Evolutionary conservation across 352 stramenopile genomes (phyloP), one percentile per base, ranked within the genome.

Genomic region (Globisporangium radiosum): DNA sequence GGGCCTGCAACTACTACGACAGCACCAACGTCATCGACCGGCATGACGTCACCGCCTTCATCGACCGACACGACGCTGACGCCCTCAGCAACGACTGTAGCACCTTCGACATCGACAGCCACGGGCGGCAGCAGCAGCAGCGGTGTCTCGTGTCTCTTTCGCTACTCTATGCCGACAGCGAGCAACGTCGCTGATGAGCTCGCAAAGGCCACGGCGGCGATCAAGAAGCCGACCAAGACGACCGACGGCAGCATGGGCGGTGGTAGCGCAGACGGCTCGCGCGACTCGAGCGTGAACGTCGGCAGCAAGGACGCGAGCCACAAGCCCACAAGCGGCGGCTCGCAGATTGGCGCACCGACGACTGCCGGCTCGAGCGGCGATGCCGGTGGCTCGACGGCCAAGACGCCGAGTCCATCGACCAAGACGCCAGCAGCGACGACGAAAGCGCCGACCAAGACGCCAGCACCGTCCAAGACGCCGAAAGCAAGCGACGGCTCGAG

Each of bases 151-250:
- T 85, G 75, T 53, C 60, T 72, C 1, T 85, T 85, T 58, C 71
- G 71, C 14, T 85, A 83, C 54, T 70, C 73, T 39, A 77, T 85
- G 73, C 69, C 75, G 10, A 85, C 75, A 4, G 70, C 66, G 5
- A 78, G 64, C 8, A 84, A 82, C 58, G n/a, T 81, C 8, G 63
- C 67, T 0, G 72, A 61, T 43, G 60, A 69, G 39, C 59, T 82
- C 48, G 55, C 65, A 33, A 75, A 63, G 6, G 57, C 63, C 4
- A 59, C 52, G 7, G 57, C 57, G 7, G 40, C 56, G 13, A 7
- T 43, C 4, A 45, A 43, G 52, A 48, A 56, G 25, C 25, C 25
- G 25, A 61, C 66, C 5, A 55, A 57, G 37, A 60, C 52, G 37
- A 55, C 47, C 1, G 47, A 45, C 47, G 59, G 56, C 8, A 54